Base-by-base conservation (phyloP, 345 rosid genomes). In the Eucalyptus virginea region DNA sequence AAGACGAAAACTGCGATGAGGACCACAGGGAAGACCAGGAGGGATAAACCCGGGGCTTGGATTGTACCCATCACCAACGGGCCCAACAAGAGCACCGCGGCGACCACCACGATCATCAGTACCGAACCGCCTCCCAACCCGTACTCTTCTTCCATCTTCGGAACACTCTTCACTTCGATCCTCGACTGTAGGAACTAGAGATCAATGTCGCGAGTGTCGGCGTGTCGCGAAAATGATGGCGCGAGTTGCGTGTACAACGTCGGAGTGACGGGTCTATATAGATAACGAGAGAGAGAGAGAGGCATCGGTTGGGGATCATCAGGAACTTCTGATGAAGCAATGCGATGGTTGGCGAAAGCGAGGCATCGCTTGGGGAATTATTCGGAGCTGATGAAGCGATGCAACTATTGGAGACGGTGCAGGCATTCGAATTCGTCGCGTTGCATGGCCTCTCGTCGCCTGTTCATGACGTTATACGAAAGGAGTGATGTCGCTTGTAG, bases 21-120 rank as follows among this genome's bases (percentile, higher is more conserved):
- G 17, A 91, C 86, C 67, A 89, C 60, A 7, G 89, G 89, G 42
- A 94, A 50, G 49, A 92, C 26, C 47, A 92, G 32, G 28, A 93
- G 45, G 26, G 56, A 81, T 81, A 42, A 65, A 7, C 93, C 80
- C 48, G 93, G 95, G 48, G 93, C 89, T 10, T 87, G 86, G 89
- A 92, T 45, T 32, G 93, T 69, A 26, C 91, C 94, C 89, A 92
- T 90, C 77, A 77, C 50, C 16, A 91, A 23, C 3, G 94, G 94
- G n/a, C 17, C 89, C 34, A 90, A 47, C n/a, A 92, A 77, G 8
- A 92, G 60, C 86, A 89, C 85, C 13, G 89, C 93, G 11, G 58
- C 91, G 60, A 93, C 91, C 15, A 90, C 7, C 48, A 89, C 16
- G 88, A 93, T 88, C 91, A 89, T 77, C 89, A 87, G 24, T 6